Base-by-base conservation (phyloP, 768 basidiomycete genomes). In the Phaffia australis region DNA sequence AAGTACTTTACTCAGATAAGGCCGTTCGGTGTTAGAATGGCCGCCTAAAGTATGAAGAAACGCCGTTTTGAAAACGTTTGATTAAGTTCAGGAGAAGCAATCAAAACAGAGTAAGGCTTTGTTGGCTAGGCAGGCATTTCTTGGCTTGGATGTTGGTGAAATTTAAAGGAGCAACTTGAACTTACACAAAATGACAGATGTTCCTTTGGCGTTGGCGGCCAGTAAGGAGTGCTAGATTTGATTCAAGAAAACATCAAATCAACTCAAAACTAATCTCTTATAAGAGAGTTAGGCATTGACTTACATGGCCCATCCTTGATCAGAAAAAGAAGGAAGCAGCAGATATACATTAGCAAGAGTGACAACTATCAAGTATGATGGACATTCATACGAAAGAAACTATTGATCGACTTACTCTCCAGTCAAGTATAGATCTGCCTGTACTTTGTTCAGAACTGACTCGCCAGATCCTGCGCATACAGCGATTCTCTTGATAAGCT, bases 1-100 rank as follows among this genome's bases (percentile, higher is more conserved):
- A 42, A 97, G 82, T 27, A 83, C 78, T 21, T 85, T 63, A 5
- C 70, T 83, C 63, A 98, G 85, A 77, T 89, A 97, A 0, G 90
- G 90, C 42, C 93, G 87, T 78, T 98, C 94, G 54, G 93, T 93
- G 77, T 92, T 92, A 19, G 89, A 87, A 77, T 97, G 94, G 21
- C 89, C 89, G 74, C 87, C 88, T 89, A 52, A 60, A 42, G 52
- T 25, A 32, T 42, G 32, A 27, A 65, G 62, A 29, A 48, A 63
- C 3, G 75, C 35, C 35, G 11, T 42, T 5, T 42, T 11, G 11
- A 42, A 42, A 42, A 42, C 35, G 35, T 42, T 5, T 42, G 11
- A 42, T 11, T 11, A 4, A 11, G 35, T 5, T 42, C 4, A 42
- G 35, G 35, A 42, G 6, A 42, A 42, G 4, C 11, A 42, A 5